phyloP scores from a whole-genome alignment of 331 rosid species.

The Acacia concinna region DNA sequence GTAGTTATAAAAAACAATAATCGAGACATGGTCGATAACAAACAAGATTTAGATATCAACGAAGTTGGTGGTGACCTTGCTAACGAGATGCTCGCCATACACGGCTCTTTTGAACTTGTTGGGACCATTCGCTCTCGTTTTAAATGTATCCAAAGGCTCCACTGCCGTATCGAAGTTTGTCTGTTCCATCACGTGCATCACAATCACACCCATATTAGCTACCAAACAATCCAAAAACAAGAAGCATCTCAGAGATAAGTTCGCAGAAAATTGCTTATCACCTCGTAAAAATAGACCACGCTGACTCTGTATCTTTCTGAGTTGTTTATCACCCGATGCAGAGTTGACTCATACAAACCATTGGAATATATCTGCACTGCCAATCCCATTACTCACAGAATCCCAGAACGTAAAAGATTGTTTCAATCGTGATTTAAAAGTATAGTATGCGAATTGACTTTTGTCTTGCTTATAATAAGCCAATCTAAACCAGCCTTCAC shows the following conservation, averaged over 20 bases:
- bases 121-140: conserved; percentile 51
- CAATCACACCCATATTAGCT: neutral
- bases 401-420: neutral
- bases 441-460: too few species aligned
- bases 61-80: conserved; percentile 70
- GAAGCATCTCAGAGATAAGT: neutral
- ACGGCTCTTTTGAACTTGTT: conserved; percentile 61
- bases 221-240: neutral
- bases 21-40: neutral
- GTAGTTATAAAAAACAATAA: neutral
- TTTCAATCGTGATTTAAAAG: too few species aligned
- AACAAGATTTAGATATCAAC: conserved; percentile 7
- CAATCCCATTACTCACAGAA: conserved; percentile 7
- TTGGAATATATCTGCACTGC: conserved; percentile 79
- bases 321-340: conserved; percentile 77
- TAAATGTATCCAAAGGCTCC: conserved; percentile 64
- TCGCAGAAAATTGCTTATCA: conserved; percentile 13
- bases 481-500: neutral
- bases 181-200: conserved; percentile 42
- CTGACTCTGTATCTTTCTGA: conserved; percentile 69
- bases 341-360: conserved; percentile 83
- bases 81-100: conserved; percentile 81
- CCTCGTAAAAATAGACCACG: conserved; percentile 86
- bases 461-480: too few species aligned
- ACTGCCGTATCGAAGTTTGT: conserved; percentile 78